Evolutionary conservation across 768 basidiomycete genomes (phyloP), one percentile per base, ranked within the genome.

Genomic region (Macrolepiota albuminosa): DNA sequence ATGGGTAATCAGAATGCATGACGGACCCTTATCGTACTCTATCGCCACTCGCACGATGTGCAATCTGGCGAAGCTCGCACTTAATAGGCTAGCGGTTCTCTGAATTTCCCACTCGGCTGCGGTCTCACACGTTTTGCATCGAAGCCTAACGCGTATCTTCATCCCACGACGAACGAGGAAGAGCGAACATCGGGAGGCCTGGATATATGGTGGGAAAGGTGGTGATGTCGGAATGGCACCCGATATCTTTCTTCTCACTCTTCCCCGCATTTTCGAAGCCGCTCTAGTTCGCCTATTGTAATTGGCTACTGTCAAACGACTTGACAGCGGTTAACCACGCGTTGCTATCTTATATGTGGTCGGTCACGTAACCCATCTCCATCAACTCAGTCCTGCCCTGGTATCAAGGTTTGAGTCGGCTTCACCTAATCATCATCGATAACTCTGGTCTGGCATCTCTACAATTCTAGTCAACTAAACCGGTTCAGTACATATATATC

Each of bases 1-100:
- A 64, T 68, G 63, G 61, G 65, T 36, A 56, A 61, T 42, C 65
- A 59, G 59, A 55, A 55, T 45, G 46, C 47, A n/a, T 66, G 54
- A 61, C 39, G 43, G 43, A 55, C n/a, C 2, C 16, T 61, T 36
- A 24, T 39, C 10, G 26, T 29, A 24, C n/a, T 45, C 36, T 31
- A 59, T 54, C 51, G 16, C 16, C 24, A 26, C 33, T 39, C 48
- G 14, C 39, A 42, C 43, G 29, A 46, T 18, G 34, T 24, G 43
- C 14, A 34, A 13, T 21, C 9, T 26, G 8, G 29, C n/a, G 29
- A 24, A 52, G 51, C 6, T 11, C 36, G 34, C 10, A 31, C 10
- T 11, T 43, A 13, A 33, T 42, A 33, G 29, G 33, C 11, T 29
- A 9, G 29, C 21, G 47, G 45, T 57, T 47, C 56, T 34, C 49